Conservation (phyloP, 106 monocot species). For the Triglochin maritima region DNA sequence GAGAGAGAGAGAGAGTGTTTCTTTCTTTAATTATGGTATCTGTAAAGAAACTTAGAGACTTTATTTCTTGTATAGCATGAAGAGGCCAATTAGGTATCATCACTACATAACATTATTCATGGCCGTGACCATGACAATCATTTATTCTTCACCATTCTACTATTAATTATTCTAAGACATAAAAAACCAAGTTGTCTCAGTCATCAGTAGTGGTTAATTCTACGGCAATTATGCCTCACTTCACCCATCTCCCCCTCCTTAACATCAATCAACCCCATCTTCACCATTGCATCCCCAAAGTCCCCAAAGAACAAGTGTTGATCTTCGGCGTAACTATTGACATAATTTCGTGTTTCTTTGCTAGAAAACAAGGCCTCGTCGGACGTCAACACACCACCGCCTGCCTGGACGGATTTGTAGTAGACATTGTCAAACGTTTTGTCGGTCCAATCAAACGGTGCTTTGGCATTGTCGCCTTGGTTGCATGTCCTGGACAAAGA, state of each 20-base stretch:
- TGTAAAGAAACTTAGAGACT: too few species aligned
- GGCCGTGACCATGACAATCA: too few species aligned
- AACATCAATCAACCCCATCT: constrained; percentile 58
- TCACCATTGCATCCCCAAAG: constrained; percentile 49
- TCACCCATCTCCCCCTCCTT: constrained; percentile 44
- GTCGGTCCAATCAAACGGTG: constrained; percentile 32
- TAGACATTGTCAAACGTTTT: constrained; percentile 46
- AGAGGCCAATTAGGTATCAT: too few species aligned
- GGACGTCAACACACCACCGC: constrained; percentile 33
- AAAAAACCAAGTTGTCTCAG: too few species aligned
- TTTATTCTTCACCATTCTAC: too few species aligned
- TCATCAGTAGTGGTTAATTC: constrained; percentile 19
- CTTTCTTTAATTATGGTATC: too few species aligned
- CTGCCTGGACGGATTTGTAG: constrained; percentile 29
- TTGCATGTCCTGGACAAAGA: constrained; percentile 18
- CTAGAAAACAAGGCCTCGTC: constrained; percentile 40
- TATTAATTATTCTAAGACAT: too few species aligned
- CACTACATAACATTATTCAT: too few species aligned
- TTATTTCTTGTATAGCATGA: too few species aligned
- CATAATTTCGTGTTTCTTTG: constrained; percentile 22
- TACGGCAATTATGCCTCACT: constrained; percentile 43
- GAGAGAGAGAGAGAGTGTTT: too few species aligned
- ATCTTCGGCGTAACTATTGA: constrained; percentile 38
- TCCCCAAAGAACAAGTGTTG: constrained; percentile 43
- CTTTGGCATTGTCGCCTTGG: constrained; percentile 30